Evolutionary conservation across 257 asterid genomes (phyloP), one percentile per base, ranked within the genome.

Genomic region (Prunella vulgaris): DNA sequence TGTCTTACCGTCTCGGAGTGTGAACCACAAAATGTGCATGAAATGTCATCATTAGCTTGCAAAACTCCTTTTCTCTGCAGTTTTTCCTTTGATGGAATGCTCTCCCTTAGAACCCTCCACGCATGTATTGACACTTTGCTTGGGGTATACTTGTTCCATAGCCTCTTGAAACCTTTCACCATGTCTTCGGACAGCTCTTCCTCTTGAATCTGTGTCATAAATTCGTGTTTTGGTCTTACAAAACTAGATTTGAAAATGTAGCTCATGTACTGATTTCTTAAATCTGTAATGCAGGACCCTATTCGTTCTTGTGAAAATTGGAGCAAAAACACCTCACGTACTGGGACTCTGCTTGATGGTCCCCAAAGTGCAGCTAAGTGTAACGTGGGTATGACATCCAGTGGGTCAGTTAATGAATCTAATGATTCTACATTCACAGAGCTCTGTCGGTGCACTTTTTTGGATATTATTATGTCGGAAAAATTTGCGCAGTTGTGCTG

Each of bases 401-500:
- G 53, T 64, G 77, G 49, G 25, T 72, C 76, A 35, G 70, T 64
- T 7, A 37, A 38, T 27, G 77, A 59, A 25, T 52, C 71, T 46
- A 80, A 75, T 68, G 56, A 68, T 46, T 66, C 49, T 65, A 69
- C 73, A 32, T 79, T 70, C 51, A 78, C 85, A 49, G 89, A 84
- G 67, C 71, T 77, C 74, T 87, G 89, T 66, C 83, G 42, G 76
- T 59, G 71, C 71, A 75, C 80, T 37, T 83, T 89, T 75, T 46
- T 56, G 44, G 95, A 84, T 76, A 74, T 85, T 66, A 61, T 89
- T 33, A 78, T 58, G 75, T 87, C 95, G 51, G 95, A 87, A 72
- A 84, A 82, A 25, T 89, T 89, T 82, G 84, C 84, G 33, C 83
- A 76, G 53, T 59, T 89, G 40, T 89, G 96, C 78, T 72, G 78